Base-by-base conservation (phyloP, 2,329 filamentous ascomycete genomes). In the Lithohypha guttulata region DNA sequence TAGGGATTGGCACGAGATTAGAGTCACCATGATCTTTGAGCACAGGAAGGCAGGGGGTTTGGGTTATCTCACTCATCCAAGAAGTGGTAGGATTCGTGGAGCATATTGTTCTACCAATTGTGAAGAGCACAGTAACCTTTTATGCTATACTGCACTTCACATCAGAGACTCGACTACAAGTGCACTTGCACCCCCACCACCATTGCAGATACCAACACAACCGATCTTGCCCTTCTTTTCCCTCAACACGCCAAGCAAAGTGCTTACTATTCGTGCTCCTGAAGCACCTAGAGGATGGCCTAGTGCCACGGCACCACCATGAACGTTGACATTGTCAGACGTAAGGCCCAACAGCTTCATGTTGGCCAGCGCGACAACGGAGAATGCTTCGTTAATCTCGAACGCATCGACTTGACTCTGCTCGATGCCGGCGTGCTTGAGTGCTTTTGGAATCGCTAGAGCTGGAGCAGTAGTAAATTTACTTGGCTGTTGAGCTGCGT, bases 321-420 rank as follows among this genome's bases (percentile, higher is more conserved):
- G 89, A 41, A 96, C 70, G 67, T 98, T 98, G 59, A 98, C 87
- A 66, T 86, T 93, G 44, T 87, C 83, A 50, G 83, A 73, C 48
- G 71, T 70, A 42, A 98, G 67, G 46, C 71, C 73, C 27, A 98
- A 77, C 40, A 96, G 63, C 75, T 98, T 94, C 68, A 94, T 78
- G 71, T 98, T 98, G 51, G 91, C 87, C 37, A 98, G 74, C 26
- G 91, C 85, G 48, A 98, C 91, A 34, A 94, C 91, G 47, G 84
- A 91, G 71, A 98, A 98, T 28, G 91, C 91, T 71, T 98, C 91
- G 71, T 98, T 98, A 72, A 98, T 95, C 72, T 98, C 91, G 63
- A 91, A 98, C 53, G 78, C 91, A 56, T 96, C 89, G 42, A 98
- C 73, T 43, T 84, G 72, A 48, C 80, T 76, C 52, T 79, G 73